These are phyloP conservation scores for Colletotrichum agaves DNA, from an alignment of 2,329 filamentous ascomycete genomes.

Conservation along the genomic window DNA sequence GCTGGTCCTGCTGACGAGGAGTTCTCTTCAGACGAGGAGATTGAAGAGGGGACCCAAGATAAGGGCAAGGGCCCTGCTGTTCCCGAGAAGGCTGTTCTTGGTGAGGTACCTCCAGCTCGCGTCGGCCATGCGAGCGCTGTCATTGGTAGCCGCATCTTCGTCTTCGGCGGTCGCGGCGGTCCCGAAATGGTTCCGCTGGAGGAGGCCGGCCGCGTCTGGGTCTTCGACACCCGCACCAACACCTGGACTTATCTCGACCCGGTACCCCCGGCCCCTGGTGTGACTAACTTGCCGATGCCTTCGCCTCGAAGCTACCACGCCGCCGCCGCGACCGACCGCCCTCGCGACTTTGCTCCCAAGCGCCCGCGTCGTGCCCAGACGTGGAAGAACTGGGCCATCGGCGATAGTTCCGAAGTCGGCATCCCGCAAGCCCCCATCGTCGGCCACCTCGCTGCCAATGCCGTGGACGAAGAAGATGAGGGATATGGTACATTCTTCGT, in stretches of 20 bases:
- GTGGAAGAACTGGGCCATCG: constrained; percentile 67
- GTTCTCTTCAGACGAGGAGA: neutral
- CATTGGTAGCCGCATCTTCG: constrained; percentile 76
- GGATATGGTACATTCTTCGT: constrained; percentile 78
- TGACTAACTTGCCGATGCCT: constrained; percentile 59
- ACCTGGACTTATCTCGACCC: constrained; percentile 75
- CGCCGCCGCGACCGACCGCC: constrained; percentile 66
- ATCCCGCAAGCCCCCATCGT: constrained; percentile 70
- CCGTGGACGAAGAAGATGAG: constrained; percentile 68
- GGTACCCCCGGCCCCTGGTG: constrained; percentile 54
- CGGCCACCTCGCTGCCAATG: constrained; percentile 65
- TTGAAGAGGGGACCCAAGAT: constrained; percentile 38
- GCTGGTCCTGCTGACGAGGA: constrained; percentile 41
- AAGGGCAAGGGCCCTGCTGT: constrained; percentile 53
- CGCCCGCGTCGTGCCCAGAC: constrained; percentile 52
- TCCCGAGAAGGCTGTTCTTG: constrained; percentile 42
- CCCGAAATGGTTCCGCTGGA: constrained; percentile 76
- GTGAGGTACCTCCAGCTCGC: constrained; percentile 70
- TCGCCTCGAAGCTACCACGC: constrained; percentile 78
- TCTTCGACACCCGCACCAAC: constrained; percentile 73
- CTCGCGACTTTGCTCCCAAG: constrained; percentile 58
- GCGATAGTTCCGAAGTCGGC: constrained; percentile 63
- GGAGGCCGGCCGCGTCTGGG: constrained; percentile 80
- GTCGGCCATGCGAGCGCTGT: constrained; percentile 78
- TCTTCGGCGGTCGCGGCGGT: constrained; percentile 84